These are phyloP conservation scores for Vitis rupestris DNA, from an alignment of 164 flowering plant species.

Conservation along the genomic window DNA sequence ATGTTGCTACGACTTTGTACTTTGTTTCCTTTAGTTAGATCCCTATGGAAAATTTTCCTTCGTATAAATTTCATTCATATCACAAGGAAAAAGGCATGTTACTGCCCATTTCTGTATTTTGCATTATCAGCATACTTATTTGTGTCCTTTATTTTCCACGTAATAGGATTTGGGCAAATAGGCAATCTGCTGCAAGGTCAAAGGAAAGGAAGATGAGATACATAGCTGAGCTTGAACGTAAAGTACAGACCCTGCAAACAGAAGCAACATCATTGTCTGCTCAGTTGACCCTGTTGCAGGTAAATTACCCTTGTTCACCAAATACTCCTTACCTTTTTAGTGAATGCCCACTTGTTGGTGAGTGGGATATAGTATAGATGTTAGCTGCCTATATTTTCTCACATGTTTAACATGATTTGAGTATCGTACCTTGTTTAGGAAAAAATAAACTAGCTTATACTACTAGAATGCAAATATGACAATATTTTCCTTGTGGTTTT, in stretches of 20 bases:
- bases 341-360: not conserved
- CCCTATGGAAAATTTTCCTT: too few relatives aligned
- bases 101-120: not conserved
- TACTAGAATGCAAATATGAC: not conserved
- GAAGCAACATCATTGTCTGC: constrained; percentile 94
- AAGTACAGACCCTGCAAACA: constrained; percentile 88
- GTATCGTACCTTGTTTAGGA: too few relatives aligned
- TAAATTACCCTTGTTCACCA: constrained; percentile 12
- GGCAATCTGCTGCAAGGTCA: constrained; percentile 99
- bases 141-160: constrained; percentile 5
- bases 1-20: too few relatives aligned
- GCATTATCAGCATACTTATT: not conserved
- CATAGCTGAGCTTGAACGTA: constrained; percentile 92
- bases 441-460: too few relatives aligned
- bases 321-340: not conserved
- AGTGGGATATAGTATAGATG: not conserved
- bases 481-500: not conserved
- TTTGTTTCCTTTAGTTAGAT: too few relatives aligned
- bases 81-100: too few relatives aligned
- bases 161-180: constrained; percentile 92
- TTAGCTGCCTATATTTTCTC: not conserved
- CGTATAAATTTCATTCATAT: too few relatives aligned
- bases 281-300: constrained; percentile 90
- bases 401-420: not conserved
- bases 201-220: constrained; percentile 98